phyloP scores from a whole-genome alignment of 495 filamentous ascomycete genomes.

The Aspergillus sclerotiicarbonarius region DNA sequence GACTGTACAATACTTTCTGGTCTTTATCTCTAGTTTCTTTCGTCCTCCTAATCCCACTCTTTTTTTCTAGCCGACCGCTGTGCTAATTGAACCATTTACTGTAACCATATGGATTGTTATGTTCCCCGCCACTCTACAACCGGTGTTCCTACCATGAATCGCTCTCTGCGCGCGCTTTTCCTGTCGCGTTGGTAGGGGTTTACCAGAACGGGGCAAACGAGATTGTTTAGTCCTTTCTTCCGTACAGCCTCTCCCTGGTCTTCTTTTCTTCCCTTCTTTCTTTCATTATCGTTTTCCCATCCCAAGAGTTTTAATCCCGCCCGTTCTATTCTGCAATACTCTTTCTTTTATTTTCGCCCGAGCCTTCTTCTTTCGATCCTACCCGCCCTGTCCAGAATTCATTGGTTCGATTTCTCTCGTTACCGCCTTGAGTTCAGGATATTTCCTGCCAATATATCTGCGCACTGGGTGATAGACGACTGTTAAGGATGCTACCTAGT shows the following conservation, averaged over 20 bases:
- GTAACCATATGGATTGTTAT: background rate
- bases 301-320: background rate
- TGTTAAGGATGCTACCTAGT: conserved; percentile 46
- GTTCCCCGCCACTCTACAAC: background rate
- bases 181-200: conserved; percentile 14
- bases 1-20: background rate
- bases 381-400: background rate
- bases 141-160: background rate
- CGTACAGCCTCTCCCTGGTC: background rate
- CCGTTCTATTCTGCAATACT: background rate
- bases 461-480: conserved; percentile 21
- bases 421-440: conserved; percentile 22
- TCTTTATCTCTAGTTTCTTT: background rate
- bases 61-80: background rate
- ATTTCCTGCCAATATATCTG: conserved; percentile 24
- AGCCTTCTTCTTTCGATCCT: background rate
- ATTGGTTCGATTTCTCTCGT: background rate
- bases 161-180: background rate
- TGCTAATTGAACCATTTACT: background rate
- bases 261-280: background rate
- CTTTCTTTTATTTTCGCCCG: conserved; percentile 6
- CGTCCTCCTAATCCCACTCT: background rate
- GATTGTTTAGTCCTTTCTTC: background rate
- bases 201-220: conserved; percentile 11
- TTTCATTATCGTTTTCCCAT: background rate